A percentile compares a stretch with the other conserved stretches of the same genome.
Evolutionary conservation across 257 asterid genomes (phyloP).

Genomic region (Solanum gracilifrons): DNA sequence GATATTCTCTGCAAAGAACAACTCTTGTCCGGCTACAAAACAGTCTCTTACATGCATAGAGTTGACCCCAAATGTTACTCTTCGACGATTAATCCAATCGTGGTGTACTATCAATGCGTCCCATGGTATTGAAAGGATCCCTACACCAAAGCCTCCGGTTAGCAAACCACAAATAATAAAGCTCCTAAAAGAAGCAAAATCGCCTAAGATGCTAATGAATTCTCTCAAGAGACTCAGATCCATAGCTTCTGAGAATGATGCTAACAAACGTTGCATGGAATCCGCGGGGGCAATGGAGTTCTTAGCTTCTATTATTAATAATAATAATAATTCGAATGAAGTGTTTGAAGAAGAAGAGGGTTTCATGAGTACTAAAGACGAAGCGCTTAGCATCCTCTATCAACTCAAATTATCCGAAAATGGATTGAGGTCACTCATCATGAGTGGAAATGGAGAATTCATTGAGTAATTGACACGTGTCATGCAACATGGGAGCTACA

Average conservation of each 20-base stretch:
- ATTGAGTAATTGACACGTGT: conserved; percentile 25
- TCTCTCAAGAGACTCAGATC: conserved; percentile 41
- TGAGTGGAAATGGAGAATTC: conserved; percentile 11
- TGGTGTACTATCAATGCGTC: conserved; percentile 71
- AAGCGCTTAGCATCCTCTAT: conserved; percentile 47
- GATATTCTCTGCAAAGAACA: conserved; percentile 36
- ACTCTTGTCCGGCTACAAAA: conserved; percentile 60
- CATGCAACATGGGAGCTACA: conserved; percentile 50
- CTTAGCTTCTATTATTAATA: conserved; percentile 33
- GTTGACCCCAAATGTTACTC: conserved; percentile 59
- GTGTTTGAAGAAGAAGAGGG: conserved; percentile 4
- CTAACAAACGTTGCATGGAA: conserved; percentile 58
- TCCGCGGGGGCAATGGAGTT: conserved; percentile 42
- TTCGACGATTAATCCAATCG: conserved; percentile 70
- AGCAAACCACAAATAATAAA: conserved; percentile 40
- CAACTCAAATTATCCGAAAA: conserved; percentile 43
- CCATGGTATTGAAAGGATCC: conserved; percentile 51
- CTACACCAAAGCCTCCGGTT: conserved; percentile 66
- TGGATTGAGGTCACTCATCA: conserved; percentile 22
- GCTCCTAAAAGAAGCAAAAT: conserved; percentile 31
- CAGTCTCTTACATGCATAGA: conserved; percentile 33
- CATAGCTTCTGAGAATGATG: conserved; percentile 44
- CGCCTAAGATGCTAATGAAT: conserved; percentile 22
- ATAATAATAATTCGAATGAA: not conserved
- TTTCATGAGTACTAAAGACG: conserved; percentile 19